Conservation (phyloP, 2,329 filamentous ascomycete genomes). For the Colletotrichum tamarilloi region DNA sequence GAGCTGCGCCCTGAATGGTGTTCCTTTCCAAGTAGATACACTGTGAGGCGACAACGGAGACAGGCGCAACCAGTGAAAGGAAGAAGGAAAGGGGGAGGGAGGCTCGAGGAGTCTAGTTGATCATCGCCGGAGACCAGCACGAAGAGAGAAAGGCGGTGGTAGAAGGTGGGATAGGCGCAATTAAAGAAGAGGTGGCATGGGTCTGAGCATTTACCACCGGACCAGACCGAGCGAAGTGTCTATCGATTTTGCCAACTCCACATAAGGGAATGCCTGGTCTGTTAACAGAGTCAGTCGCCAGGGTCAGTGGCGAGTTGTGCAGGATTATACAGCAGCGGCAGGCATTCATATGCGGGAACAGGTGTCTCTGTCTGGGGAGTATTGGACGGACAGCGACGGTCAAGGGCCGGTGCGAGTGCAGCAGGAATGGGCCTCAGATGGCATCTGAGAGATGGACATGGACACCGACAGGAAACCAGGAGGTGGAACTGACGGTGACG, state of each 20-base stretch:
- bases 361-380: conserved; percentile 24
- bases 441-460: conserved; percentile 27
- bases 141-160: conserved; percentile 17
- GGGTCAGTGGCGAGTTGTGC: conserved; percentile 32
- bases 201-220: conserved; percentile 31
- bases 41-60: neutral
- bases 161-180: conserved; percentile 30
- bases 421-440: conserved; percentile 31
- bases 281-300: conserved; percentile 25
- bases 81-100: conserved; percentile 20
- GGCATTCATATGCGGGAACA: conserved; percentile 16
- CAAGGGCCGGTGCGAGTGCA: neutral
- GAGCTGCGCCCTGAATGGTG: neutral
- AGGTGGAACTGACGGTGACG: conserved; percentile 36
- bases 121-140: conserved; percentile 26
- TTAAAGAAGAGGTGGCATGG: conserved; percentile 31
- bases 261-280: conserved; percentile 27
- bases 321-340: conserved; percentile 10
- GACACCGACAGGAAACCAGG: conserved; percentile 31
- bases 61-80: conserved; percentile 2
- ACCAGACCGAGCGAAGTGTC: conserved; percentile 34
- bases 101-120: conserved; percentile 25
- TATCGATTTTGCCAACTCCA: conserved; percentile 27
- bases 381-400: conserved; percentile 9
- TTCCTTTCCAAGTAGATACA: neutral